phyloP scores from a whole-genome alignment of 305 asterid species.

The Fraxinus velutina region DNA sequence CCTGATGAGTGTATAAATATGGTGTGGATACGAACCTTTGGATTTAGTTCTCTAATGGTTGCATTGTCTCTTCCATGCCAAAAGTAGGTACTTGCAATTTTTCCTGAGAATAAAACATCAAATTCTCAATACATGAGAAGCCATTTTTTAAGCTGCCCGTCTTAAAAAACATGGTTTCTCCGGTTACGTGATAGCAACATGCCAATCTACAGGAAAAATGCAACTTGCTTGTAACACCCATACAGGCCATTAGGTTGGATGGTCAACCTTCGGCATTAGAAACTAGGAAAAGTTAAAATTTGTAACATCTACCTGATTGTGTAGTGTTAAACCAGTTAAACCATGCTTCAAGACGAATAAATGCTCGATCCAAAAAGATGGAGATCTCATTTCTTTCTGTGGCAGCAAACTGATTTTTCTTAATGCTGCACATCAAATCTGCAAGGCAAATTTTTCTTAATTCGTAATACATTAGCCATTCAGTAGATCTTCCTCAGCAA shows the following conservation, averaged over 20 bases:
- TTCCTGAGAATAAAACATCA: constrained; percentile 50
- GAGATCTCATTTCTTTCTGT: constrained; percentile 57
- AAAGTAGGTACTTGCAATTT: constrained; percentile 60
- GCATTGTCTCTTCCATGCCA: constrained; percentile 92
- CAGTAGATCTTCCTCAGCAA: constrained; percentile 19
- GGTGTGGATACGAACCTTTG: constrained; percentile 58
- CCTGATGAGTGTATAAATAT: constrained; percentile 14
- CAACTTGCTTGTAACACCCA: constrained; percentile 15
- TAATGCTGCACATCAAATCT: constrained; percentile 69
- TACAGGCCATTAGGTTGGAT: neutral
- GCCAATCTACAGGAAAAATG: neutral
- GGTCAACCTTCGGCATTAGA: neutral
- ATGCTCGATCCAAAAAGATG: constrained; percentile 67
- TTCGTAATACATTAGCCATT: constrained; percentile 17
- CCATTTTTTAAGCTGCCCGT: constrained; percentile 16
- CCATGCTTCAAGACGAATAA: constrained; percentile 88
- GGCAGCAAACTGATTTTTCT: constrained; percentile 59
- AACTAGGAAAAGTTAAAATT: neutral
- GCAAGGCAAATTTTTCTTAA: constrained; percentile 22
- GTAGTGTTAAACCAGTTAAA: constrained; percentile 89
- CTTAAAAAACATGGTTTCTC: constrained; percentile 12
- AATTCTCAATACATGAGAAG: constrained; percentile 16
- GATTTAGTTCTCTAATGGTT: constrained; percentile 77
- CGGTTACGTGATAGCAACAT: constrained; percentile 21
- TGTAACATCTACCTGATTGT: constrained; percentile 62